phyloP scores from a whole-genome alignment of 2,329 filamentous ascomycete species.

The Aschersonia sp. region DNA sequence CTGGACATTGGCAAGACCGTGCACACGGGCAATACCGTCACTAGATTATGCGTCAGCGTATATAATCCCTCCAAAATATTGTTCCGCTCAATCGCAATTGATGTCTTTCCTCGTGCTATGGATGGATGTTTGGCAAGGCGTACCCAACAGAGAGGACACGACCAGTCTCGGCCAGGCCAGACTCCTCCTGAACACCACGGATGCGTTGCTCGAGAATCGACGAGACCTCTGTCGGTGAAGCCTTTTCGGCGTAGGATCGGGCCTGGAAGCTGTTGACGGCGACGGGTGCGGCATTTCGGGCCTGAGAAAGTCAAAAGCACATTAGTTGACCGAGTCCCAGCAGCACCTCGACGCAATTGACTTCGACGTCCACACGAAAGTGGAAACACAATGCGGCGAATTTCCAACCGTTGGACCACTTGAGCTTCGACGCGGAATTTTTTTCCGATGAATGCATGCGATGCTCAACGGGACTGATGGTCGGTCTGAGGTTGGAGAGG shows the following conservation, averaged over 20 bases:
- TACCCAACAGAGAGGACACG: conserved; percentile 98
- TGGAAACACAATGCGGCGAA: background rate
- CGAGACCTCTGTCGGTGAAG: conserved; percentile 92
- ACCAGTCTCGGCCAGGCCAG: conserved; percentile 92
- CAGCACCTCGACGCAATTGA: conserved; percentile 14
- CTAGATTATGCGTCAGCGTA: conserved; percentile 27
- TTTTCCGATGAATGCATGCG: conserved; percentile 16
- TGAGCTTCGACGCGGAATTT: conserved; percentile 15
- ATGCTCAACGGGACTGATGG: conserved; percentile 30
- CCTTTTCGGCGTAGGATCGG: conserved; percentile 88
- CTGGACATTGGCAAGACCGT: conserved; percentile 99
- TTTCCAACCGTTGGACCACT: conserved; percentile 15
- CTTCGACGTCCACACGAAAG: conserved; percentile 2
- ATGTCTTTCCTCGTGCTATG: too few species aligned
- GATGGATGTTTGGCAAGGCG: conserved; percentile 4
- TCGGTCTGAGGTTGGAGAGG: conserved; percentile 21
- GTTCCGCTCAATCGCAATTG: background rate
- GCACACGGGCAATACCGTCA: conserved; percentile 99
- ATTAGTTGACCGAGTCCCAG: conserved; percentile 35
- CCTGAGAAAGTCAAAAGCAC: conserved; percentile 40
- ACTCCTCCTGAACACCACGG: conserved; percentile 94
- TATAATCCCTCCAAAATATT: background rate
- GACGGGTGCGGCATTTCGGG: conserved; percentile 73
- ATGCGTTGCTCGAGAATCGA: conserved; percentile 99
- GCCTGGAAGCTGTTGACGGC: conserved; percentile 47